Base-by-base conservation (phyloP, 768 basidiomycete genomes). In the Crucibulum laeve region DNA sequence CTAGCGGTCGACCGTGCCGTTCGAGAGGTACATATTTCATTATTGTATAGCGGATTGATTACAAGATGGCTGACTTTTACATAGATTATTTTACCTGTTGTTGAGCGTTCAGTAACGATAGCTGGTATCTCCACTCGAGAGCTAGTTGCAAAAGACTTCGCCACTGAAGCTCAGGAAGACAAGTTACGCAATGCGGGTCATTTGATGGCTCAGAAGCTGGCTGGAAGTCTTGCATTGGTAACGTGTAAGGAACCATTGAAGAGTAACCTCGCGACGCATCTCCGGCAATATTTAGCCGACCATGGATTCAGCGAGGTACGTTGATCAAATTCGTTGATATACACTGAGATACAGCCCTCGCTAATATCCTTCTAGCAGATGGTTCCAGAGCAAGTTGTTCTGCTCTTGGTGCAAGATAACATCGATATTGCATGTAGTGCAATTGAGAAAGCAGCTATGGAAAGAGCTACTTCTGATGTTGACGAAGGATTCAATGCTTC, bases 241-340 rank as follows among this genome's bases (percentile, higher is more conserved):
- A 98, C 96, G 14, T 98, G 95, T 74, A 98, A 97, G 61, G 96
- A 99, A 56, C 94, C 95, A 1, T 65, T 99, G 45, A 85, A 92
- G 57, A 88, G 86, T 59, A 94, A 96, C 62, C 82, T 98, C 55
- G 83, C 86, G 14, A 84, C 79, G 42, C 92, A 95, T 56, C 73
- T 97, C 24, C 84, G 93, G n/a, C 80, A 83, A 35, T 79, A 84
- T 51, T 64, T 99, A 42, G 70, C 71, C 21, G 91, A 95, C 35
- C 86, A 90, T 54, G 95, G 95, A 33, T 96, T 96, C 60, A 83
- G 71, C 42, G 95, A 98, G 60, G 89, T 87, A 48, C 39, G 55
- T 44, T 30, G 14, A 4, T 40, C 25, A 26, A 41, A 26, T 19
- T 25, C 46, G 15, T 43, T 42, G 6, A 22, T 19, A 4, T 28